Evolutionary conservation across 2,329 filamentous ascomycete genomes (phyloP), one percentile per base, ranked within the genome.

Genomic region (Claviceps maximensis): DNA sequence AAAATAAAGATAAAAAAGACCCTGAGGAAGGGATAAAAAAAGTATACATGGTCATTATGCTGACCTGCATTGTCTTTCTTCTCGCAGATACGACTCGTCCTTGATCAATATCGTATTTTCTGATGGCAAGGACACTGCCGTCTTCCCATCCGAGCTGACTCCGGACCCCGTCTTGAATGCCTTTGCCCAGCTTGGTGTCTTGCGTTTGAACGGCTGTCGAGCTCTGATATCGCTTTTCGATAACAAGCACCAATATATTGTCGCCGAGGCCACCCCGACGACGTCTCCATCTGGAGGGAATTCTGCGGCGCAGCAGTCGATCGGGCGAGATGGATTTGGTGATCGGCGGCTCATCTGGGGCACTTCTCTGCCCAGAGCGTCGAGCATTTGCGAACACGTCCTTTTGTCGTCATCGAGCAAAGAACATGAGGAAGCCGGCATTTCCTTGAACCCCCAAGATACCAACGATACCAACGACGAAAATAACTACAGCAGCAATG

Each of bases 201-300:
- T 71, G 51, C 68, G 71, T 15, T 63, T 77, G 4, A 64, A 69
- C 19, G 67, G 65, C 4, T 61, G 65, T 21, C 69, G 74, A 31
- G 64, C 68, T 17, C 58, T 78, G 23, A 68, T 80, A 48, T 79
- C 76, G 1, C 63, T 80, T 23, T 78, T 80, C 55, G 76, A 77
- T 56, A 62, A 62, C 4, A 64, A 66, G 4, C 59, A 68, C 47
- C 75, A 80, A 55, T 70, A 77, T 55, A 63, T 79, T 21, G 62
- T 79, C 17, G 74, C 75, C 51, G 76, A 79, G 56, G 73, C 75
- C 6, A 75, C 74, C 1, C 65, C 66, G 1, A 65, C 63, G 1
- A 63, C 71, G 2, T 69, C 68, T 0, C 59, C 78, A 5, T 50
- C 58, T 12, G 57, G 63, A 0, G 55, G 36, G 1, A 47, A 60